phyloP scores from a whole-genome alignment of 352 stramenopile species.

The Globisporangium spinosum region DNA sequence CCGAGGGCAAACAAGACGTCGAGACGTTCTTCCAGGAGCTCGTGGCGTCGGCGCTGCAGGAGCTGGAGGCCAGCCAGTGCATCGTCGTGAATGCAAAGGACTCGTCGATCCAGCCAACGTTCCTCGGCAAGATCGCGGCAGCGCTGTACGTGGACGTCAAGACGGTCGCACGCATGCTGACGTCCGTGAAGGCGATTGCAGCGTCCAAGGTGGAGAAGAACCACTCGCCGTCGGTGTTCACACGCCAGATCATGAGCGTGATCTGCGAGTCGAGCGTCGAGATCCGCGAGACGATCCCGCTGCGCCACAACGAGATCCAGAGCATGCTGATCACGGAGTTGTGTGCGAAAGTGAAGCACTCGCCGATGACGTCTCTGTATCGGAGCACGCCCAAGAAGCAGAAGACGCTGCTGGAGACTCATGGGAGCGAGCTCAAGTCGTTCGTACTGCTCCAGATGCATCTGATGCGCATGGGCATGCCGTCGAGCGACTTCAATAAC shows the following conservation, averaged over 20 bases:
- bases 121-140: constrained; percentile 90
- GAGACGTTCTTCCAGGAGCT: constrained; percentile 84
- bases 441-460: constrained; percentile 94
- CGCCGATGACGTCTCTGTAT: constrained; percentile 57
- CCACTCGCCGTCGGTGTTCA: constrained; percentile 19
- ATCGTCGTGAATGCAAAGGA: constrained; percentile 50
- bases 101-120: constrained; percentile 68
- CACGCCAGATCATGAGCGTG: constrained; percentile 39
- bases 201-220: constrained; percentile 16
- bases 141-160: constrained; percentile 96
- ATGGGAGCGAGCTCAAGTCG: constrained; percentile 81
- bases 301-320: constrained; percentile 98
- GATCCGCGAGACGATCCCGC: constrained; percentile 92
- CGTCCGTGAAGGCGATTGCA: constrained; percentile 26
- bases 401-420: constrained; percentile 57
- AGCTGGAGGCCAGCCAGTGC: constrained; percentile 88
- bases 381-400: constrained; percentile 42
- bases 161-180: constrained; percentile 76
- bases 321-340: constrained; percentile 53
- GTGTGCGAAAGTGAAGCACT: constrained; percentile 54
- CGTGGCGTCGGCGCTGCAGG: constrained; percentile 62
- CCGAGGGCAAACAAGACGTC: constrained; percentile 44
- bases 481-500: constrained; percentile 98
- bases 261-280: constrained; percentile 83
- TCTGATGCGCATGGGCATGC: constrained; percentile 88